These are phyloP conservation scores for Sanghuangporus sanghuang DNA, from an alignment of 1,284 basidiomycete genomes.

Conservation along the genomic window DNA sequence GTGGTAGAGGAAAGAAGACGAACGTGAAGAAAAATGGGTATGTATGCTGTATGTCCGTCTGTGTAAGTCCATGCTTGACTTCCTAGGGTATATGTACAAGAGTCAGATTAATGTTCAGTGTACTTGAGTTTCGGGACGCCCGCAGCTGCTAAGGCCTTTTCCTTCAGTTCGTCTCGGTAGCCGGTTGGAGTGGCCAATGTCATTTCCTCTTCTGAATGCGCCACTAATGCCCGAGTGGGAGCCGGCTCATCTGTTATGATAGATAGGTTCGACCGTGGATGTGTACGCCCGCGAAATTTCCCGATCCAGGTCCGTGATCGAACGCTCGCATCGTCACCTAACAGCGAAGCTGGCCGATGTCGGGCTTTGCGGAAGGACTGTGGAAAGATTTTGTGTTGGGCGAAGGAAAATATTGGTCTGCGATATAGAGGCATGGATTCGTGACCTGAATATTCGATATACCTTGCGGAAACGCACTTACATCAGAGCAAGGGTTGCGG, in stretches of 20 bases:
- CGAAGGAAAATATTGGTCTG: slow-evolving; percentile 35
- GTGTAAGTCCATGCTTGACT: not conserved
- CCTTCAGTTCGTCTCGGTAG: not conserved
- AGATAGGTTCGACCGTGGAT: not conserved
- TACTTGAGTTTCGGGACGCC: not conserved
- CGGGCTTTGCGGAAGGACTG: slow-evolving; percentile 27
- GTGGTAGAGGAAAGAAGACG: not conserved
- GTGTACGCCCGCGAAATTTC: not conserved
- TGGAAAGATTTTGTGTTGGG: slow-evolving; percentile 37
- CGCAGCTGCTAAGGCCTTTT: not conserved
- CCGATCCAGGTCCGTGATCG: slow-evolving; percentile 8
- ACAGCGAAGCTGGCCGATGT: slow-evolving; percentile 1
- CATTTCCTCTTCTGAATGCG: not conserved
- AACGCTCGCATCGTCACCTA: slow-evolving; percentile 9
- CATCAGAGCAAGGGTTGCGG: slow-evolving; percentile 41
- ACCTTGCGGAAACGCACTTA: slow-evolving; percentile 24
- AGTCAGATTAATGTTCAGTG: not conserved
- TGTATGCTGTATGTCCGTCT: not conserved
- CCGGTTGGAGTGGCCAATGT: not conserved
- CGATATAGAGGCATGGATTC: not conserved
- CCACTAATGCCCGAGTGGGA: not conserved
- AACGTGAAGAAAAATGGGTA: not conserved
- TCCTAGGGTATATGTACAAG: not conserved
- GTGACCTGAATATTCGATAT: not conserved
- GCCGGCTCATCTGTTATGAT: not conserved